Evolutionary conservation across 208 protist species (phyloP).

Genomic region (Wallacemonas rigidus): DNA sequence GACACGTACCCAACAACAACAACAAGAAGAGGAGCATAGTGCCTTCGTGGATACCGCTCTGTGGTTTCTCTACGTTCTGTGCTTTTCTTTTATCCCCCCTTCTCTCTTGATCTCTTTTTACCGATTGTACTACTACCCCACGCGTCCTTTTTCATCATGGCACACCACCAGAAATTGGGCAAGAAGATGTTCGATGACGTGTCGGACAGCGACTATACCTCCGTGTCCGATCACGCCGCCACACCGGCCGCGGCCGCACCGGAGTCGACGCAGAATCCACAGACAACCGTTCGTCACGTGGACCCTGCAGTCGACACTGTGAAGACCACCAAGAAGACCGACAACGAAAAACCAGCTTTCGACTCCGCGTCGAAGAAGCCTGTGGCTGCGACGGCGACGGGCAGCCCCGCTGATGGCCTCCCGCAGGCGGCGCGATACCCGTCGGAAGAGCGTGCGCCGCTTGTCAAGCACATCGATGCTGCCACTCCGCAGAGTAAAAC

Average conservation of each 20-base stretch:
- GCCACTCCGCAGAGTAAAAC: constrained; percentile 9
- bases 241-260: background rate
- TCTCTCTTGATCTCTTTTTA: background rate
- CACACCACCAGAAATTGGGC: background rate
- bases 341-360: background rate
- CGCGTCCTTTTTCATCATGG: background rate
- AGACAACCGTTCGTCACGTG: constrained; percentile 14
- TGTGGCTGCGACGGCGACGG: background rate
- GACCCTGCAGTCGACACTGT: constrained; percentile 2
- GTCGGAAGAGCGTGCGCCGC: background rate
- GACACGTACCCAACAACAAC: background rate
- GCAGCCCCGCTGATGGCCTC: background rate
- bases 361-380: background rate
- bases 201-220: constrained; percentile 25
- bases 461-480: constrained; percentile 18
- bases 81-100: background rate
- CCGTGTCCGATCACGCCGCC: background rate
- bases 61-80: background rate
- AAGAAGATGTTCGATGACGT: constrained; percentile 61
- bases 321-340: background rate
- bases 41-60: no score
- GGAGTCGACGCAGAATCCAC: background rate
- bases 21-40: background rate
- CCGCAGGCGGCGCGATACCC: background rate
- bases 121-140: background rate